Percentiles rank a stretch among this genome's conserved stretches.
phyloP scores from a whole-genome alignment of 306 rosid species.

The Inga laurina region DNA sequence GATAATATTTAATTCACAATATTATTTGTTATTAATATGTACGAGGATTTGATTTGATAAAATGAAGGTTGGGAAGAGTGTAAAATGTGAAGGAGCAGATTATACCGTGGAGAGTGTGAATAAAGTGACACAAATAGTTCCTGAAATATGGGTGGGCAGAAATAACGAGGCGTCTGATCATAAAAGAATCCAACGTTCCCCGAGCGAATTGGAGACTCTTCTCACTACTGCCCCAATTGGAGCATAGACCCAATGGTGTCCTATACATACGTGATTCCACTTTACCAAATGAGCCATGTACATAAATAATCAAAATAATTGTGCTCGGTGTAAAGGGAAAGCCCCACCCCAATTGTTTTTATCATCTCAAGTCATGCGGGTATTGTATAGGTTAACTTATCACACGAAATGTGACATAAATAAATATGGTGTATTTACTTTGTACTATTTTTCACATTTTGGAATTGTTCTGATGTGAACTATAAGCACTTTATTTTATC shows the following conservation, averaged over 20 bases:
- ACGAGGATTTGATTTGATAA: not conserved
- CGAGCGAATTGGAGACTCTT: conserved; percentile 61
- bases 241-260: conserved; percentile 36
- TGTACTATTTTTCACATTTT: not conserved
- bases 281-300: not conserved
- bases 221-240: conserved; percentile 53
- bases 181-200: conserved; percentile 40
- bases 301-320: not conserved
- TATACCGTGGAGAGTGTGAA: conserved; percentile 56
- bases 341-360: not conserved
- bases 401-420: not conserved
- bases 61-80: conserved; percentile 60
- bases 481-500: too few species aligned
- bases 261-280: not conserved
- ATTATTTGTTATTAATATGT: not conserved
- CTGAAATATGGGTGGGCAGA: conserved; percentile 60
- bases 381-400: not conserved
- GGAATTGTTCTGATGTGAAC: not conserved
- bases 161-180: conserved; percentile 32
- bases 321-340: not conserved
- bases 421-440: not conserved
- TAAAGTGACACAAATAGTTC: conserved; percentile 45
- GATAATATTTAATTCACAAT: not conserved
- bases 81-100: conserved; percentile 65
- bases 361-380: not conserved